Base-by-base conservation (phyloP, 2,329 filamentous ascomycete genomes). In the Emergomyces pasteurianus region DNA sequence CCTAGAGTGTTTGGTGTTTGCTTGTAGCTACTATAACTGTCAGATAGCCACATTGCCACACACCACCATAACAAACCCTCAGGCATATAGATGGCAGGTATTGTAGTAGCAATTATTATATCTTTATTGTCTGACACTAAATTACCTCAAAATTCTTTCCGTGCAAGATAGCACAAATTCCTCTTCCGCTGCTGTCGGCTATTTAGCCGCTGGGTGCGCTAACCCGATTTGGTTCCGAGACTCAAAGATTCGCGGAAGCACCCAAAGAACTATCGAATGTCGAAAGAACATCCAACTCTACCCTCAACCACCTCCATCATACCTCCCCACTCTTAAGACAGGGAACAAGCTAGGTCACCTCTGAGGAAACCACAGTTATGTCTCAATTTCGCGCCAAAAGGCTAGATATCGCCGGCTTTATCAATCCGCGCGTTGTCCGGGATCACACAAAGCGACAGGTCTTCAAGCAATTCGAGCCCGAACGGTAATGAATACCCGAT, bases 401-500 rank as follows among this genome's bases (percentile, higher is more conserved):
- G 80, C 86, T 96, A 68, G 91, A 97, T 69, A 79, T 97, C 67
- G 86, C 88, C 73, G 90, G 90, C 73, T 96, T 89, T 72, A 76
- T 95, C 78, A 96, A 96, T 72, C 84, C 87, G 73, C 87, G 87
- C 67, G 83, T 89, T 67, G 88, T 99, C 73, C 90, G 94, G 69
- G 94, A 99, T 76, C 90, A 97, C 79, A 92, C 91, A 60, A 99
- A 97, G 84, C 88, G 94, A 70, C 92, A 95, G 79, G 89, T 91
- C 62, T 96, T 92, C 71, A 88, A 88, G 72, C 81, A 90, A 73
- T 80, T 87, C 72, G 94, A 99, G 79, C 85, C 91, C 4, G 88
- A 96, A 78, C 87, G 92, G 92, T 95, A 80, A 23, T 28, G 31
- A 43, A 21, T 38, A 5, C 47, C 47, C 26, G 26, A 31, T 28